These are phyloP conservation scores for Pugionium dolabratum DNA, from an alignment of 345 rosid genomes.

Conservation along the genomic window DNA sequence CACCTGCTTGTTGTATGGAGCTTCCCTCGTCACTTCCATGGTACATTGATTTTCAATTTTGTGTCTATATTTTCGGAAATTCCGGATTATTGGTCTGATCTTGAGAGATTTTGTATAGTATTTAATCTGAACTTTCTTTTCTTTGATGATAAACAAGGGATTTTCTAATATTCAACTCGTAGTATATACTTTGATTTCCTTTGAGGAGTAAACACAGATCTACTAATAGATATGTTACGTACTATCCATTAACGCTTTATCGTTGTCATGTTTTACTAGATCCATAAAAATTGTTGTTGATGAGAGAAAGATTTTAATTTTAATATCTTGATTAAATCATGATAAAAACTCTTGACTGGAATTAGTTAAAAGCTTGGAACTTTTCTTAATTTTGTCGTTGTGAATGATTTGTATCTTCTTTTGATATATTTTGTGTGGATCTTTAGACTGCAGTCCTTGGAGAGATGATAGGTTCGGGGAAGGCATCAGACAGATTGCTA, in stretches of 20 bases:
- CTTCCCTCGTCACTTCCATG: constrained; percentile 62
- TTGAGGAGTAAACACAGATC: no score
- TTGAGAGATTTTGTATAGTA: background rate
- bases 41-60: constrained; percentile 40
- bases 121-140: constrained; percentile 10
- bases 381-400: background rate
- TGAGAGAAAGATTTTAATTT: background rate
- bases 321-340: background rate
- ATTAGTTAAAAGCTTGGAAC: background rate
- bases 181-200: background rate
- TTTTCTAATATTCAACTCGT: background rate
- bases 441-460: constrained; percentile 62
- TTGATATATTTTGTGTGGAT: background rate
- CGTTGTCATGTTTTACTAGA: background rate
- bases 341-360: background rate
- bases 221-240: background rate
- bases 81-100: background rate
- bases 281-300: background rate
- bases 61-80: constrained; percentile 4
- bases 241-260: no score
- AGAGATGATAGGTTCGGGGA: constrained; percentile 61
- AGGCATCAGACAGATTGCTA: constrained; percentile 58
- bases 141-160: background rate
- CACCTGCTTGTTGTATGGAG: constrained; percentile 76
- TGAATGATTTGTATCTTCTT: background rate